phyloP scores from a whole-genome alignment of 2,329 filamentous ascomycete species.

The Claviceps spartinae region DNA sequence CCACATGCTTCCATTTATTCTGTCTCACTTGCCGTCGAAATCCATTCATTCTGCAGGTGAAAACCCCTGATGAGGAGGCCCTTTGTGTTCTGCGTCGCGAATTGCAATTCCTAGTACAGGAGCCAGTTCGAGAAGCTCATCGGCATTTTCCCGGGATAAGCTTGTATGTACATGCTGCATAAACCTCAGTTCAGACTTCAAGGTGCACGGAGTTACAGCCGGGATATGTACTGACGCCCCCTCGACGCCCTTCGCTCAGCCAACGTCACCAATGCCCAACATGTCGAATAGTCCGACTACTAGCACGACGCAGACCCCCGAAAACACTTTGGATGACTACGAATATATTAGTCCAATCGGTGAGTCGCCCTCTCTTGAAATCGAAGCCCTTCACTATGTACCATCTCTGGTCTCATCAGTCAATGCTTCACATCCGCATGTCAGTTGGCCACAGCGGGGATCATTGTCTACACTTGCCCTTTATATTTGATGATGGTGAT shows the following conservation, averaged over 20 bases:
- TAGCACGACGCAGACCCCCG: slow-evolving; percentile 26
- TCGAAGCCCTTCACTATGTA: slow-evolving; percentile 1
- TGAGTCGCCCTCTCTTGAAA: slow-evolving; percentile 22
- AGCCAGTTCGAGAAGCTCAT: too few relatives aligned
- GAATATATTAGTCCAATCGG: slow-evolving; percentile 41
- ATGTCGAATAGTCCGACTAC: slow-evolving; percentile 26
- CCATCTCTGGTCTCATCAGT: slow-evolving; percentile 14
- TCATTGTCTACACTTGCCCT: not conserved
- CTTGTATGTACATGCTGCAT: too few relatives aligned
- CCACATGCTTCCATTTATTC: not conserved
- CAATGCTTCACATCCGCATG: slow-evolving; percentile 27
- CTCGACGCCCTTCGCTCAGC: too few relatives aligned
- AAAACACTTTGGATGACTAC: slow-evolving; percentile 27
- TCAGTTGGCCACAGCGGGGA: slow-evolving; percentile 17
- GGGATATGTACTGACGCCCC: too few relatives aligned
- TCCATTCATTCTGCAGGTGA: too few relatives aligned
- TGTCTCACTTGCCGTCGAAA: too few relatives aligned
- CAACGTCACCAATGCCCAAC: slow-evolving; percentile 6
- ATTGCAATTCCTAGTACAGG: too few relatives aligned
- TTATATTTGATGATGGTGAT: not conserved
- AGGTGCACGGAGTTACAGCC: too few relatives aligned
- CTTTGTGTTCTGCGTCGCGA: too few relatives aligned
- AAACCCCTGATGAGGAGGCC: too few relatives aligned
- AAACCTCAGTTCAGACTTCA: too few relatives aligned
- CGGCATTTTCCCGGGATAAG: too few relatives aligned